These are phyloP conservation scores for Holtermannia corniformis DNA, from an alignment of 768 basidiomycete genomes.

Conservation along the genomic window DNA sequence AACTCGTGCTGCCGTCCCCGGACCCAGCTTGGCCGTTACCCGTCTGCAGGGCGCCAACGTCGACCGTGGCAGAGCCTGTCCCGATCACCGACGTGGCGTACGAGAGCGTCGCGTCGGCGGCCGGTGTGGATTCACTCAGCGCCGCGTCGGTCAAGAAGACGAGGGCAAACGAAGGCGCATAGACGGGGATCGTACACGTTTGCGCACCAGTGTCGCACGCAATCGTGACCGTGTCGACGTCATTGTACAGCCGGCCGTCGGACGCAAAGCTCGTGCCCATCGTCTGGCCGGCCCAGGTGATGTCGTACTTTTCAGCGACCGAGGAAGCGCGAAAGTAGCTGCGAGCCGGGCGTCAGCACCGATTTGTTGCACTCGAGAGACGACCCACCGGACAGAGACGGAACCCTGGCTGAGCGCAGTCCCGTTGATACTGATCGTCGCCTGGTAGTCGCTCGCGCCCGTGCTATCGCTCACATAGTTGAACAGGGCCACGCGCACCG, in stretches of 20 bases:
- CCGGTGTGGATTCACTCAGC: slow-evolving; percentile 36
- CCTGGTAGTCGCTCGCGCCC: slow-evolving; percentile 51
- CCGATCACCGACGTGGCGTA: slow-evolving; percentile 49
- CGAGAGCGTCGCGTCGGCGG: slow-evolving; percentile 45
- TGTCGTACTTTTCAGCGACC: slow-evolving; percentile 55
- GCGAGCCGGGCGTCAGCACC: not conserved
- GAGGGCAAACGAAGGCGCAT: slow-evolving; percentile 64
- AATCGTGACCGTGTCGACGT: slow-evolving; percentile 52
- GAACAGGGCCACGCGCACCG: slow-evolving; percentile 57
- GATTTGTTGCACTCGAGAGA: not conserved
- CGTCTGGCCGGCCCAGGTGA: slow-evolving; percentile 72
- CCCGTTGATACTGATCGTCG: slow-evolving; percentile 48
- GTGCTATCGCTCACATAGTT: slow-evolving; percentile 60
- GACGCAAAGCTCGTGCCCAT: slow-evolving; percentile 49
- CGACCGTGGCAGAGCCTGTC: slow-evolving; percentile 52
- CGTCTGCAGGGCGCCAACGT: slow-evolving; percentile 51
- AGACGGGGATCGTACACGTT: slow-evolving; percentile 54
- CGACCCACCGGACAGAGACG: slow-evolving; percentile 48
- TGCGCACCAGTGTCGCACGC: slow-evolving; percentile 51
- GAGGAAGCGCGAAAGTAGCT: slow-evolving; percentile 45
- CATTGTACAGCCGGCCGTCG: slow-evolving; percentile 59
- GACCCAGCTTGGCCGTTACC: slow-evolving; percentile 52
- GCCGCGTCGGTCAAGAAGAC: slow-evolving; percentile 55
- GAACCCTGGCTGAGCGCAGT: slow-evolving; percentile 24
- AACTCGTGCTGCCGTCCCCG: slow-evolving; percentile 20